Evolutionary conservation across 345 rosid genomes (phyloP).

Genomic region (Ricinus communis): DNA sequence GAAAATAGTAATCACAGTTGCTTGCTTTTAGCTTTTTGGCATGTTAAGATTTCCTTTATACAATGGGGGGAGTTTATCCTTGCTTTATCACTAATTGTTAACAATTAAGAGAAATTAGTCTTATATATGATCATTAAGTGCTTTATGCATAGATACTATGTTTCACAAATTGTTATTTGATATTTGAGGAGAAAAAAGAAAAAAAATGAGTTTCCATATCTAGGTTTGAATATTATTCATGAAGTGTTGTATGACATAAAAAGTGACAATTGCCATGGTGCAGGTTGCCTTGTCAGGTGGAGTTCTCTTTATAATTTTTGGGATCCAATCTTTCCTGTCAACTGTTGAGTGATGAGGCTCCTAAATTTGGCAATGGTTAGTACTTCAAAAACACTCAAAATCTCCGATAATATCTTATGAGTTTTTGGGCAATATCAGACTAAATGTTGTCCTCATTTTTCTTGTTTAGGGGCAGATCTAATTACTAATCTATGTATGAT

Average conservation of each 20-base stretch:
- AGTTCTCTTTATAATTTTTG: slow-evolving; percentile 78
- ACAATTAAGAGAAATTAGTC: not conserved
- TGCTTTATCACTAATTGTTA: not conserved
- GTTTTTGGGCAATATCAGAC: not conserved
- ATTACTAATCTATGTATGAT: not conserved
- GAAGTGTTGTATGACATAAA: not conserved
- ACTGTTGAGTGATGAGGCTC: slow-evolving; percentile 38
- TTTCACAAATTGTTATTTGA: too few species aligned
- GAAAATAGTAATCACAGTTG: slow-evolving; percentile 51
- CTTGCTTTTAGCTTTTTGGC: not conserved
- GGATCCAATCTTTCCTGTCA: slow-evolving; percentile 85
- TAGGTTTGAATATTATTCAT: not conserved
- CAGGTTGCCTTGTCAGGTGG: slow-evolving; percentile 94
- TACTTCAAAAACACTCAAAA: slow-evolving; percentile 3
- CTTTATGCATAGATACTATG: not conserved
- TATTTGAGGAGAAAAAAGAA: too few species aligned
- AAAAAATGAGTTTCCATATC: not conserved
- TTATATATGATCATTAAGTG: not conserved
- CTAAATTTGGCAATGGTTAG: slow-evolving; percentile 28
- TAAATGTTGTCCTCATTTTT: not conserved
- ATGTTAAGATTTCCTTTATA: not conserved
- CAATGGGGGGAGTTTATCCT: too few species aligned
- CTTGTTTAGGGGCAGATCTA: not conserved
- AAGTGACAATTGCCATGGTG: slow-evolving; percentile 18
- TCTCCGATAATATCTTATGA: not conserved